phyloP scores from a whole-genome alignment of 257 asterid species.

The Nicotiana otophora region DNA sequence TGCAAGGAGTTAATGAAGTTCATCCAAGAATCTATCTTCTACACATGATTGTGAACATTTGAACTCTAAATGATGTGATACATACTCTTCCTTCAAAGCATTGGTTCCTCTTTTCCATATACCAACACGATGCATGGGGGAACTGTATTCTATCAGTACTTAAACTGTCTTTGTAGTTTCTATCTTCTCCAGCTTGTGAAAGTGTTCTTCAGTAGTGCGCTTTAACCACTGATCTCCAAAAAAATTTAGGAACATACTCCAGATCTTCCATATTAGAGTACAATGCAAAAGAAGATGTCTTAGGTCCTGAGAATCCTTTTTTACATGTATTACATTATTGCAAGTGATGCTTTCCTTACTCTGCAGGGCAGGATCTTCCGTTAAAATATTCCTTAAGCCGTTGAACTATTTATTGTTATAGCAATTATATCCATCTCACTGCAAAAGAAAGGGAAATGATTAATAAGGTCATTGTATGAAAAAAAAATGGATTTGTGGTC shows the following conservation, averaged over 20 bases:
- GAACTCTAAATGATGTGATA: not conserved
- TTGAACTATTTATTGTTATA: not conserved
- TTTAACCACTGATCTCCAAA: not conserved
- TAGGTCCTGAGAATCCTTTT: slow-evolving; percentile 1
- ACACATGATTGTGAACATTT: not conserved
- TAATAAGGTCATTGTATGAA: not conserved
- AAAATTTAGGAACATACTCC: not conserved
- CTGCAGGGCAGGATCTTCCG: not conserved
- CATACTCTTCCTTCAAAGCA: not conserved
- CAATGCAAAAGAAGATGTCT: not conserved
- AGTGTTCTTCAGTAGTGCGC: not conserved
- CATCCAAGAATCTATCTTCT: not conserved
- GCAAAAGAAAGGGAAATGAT: not conserved
- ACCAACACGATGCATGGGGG: not conserved
- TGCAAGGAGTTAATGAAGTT: not conserved
- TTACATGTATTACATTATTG: not conserved
- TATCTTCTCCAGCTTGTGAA: not conserved
- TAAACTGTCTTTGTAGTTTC: not conserved
- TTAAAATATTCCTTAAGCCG: not conserved
- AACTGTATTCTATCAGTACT: not conserved
- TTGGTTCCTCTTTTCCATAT: not conserved
- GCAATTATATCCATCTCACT: not conserved
- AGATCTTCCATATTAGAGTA: not conserved
- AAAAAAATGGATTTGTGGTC: not conserved
- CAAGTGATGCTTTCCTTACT: not conserved